These are phyloP conservation scores for Penicillium fimorum DNA, from an alignment of 495 filamentous ascomycete genomes.

Conservation along the genomic window DNA sequence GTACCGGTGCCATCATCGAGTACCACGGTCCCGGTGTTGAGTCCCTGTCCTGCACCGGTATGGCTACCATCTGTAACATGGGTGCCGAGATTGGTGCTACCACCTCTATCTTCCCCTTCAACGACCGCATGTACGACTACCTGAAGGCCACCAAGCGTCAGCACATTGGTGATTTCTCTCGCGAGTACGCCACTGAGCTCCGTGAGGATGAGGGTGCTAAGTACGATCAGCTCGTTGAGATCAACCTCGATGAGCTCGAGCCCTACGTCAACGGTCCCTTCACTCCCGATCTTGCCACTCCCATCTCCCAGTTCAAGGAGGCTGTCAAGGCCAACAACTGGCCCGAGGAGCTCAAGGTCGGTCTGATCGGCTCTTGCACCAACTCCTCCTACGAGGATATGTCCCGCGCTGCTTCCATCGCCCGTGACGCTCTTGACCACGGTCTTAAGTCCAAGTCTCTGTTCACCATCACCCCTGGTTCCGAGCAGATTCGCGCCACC, in stretches of 20 bases:
- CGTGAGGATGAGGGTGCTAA: slow-evolving; percentile 88
- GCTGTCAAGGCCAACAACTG: slow-evolving; percentile 92
- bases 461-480: slow-evolving; percentile 95
- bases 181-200: slow-evolving; percentile 80
- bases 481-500: slow-evolving; percentile 96
- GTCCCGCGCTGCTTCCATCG: slow-evolving; percentile 92
- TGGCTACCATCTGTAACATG: slow-evolving; percentile 76
- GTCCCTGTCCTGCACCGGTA: slow-evolving; percentile 63
- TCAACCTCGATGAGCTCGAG: slow-evolving; percentile 93
- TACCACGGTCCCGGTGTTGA: slow-evolving; percentile 88
- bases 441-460: slow-evolving; percentile 90
- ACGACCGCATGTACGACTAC: slow-evolving; percentile 96
- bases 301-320: slow-evolving; percentile 95
- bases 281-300: slow-evolving; percentile 98
- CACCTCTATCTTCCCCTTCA: slow-evolving; percentile 98
- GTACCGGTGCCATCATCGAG: slow-evolving; percentile 95
- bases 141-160: slow-evolving; percentile 87
- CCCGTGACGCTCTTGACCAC: slow-evolving; percentile 88
- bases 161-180: slow-evolving; percentile 86
- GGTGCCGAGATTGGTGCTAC: slow-evolving; percentile 94
- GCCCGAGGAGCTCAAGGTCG: slow-evolving; percentile 97
- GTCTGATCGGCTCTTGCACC: slow-evolving; percentile 92
- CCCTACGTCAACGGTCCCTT: slow-evolving; percentile 99
- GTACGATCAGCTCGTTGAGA: slow-evolving; percentile 95
- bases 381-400: slow-evolving; percentile 99